Percentiles rank a stretch among this genome's conserved stretches.
phyloP scores from a whole-genome alignment of 371 early-diverging fungal genomes.

The Lichtheimia ramosa region DNA sequence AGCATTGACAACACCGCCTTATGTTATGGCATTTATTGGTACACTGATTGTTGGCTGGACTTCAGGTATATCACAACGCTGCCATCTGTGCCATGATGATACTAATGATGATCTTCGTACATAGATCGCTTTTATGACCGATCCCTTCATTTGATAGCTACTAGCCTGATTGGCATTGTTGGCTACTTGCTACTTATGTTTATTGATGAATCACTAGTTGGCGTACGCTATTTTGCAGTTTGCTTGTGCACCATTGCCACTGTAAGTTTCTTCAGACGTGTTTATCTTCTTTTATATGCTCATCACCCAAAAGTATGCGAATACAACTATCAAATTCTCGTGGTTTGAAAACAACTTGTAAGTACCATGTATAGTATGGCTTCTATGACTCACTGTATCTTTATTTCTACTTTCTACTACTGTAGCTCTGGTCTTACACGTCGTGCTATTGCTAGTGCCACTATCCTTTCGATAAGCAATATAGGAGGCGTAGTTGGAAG shows the following conservation, averaged over 20 bases:
- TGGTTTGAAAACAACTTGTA: conserved; percentile 39
- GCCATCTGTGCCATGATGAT: background rate
- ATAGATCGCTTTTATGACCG: conserved; percentile 28
- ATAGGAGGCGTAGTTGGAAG: conserved; percentile 30
- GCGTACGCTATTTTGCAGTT: conserved; percentile 20
- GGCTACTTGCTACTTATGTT: conserved; percentile 32
- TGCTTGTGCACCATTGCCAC: conserved; percentile 22
- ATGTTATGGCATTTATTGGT: conserved; percentile 15
- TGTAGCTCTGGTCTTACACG: conserved; percentile 29
- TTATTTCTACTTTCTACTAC: background rate
- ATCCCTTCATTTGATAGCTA: conserved; percentile 23
- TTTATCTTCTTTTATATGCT: too few relatives aligned
- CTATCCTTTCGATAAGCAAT: conserved; percentile 30
- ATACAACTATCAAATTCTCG: conserved; percentile 27
- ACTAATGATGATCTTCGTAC: background rate
- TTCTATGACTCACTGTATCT: too few relatives aligned
- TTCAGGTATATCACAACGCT: conserved; percentile 12
- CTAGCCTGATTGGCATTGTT: conserved; percentile 17
- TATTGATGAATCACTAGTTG: conserved; percentile 2
- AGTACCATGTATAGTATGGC: background rate
- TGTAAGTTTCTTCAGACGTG: background rate
- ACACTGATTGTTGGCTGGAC: conserved; percentile 29
- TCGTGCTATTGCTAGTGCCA: conserved; percentile 31
- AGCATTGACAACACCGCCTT: conserved; percentile 37
- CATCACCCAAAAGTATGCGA: conserved; percentile 15